Evolutionary conservation across 2,329 filamentous ascomycete genomes (phyloP).

Genomic region (Teratosphaeria gauchensis): DNA sequence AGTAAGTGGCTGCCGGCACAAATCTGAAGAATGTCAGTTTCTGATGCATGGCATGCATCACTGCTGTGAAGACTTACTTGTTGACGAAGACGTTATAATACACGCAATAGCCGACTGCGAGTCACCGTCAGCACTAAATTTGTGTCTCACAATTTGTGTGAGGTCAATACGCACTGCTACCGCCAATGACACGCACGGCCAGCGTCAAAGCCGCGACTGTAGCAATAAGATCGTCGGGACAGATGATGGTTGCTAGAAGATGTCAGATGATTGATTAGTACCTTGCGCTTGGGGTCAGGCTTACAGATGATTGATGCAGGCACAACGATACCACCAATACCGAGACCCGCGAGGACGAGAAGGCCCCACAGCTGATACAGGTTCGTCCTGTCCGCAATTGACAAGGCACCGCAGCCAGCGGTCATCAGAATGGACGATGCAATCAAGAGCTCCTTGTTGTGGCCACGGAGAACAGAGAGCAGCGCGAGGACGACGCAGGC

Average conservation of each 20-base stretch:
- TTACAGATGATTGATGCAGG: constrained; percentile 52
- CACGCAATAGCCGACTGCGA: constrained; percentile 39
- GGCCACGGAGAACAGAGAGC: constrained; percentile 49
- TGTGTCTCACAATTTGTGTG: too few species aligned
- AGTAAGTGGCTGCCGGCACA: constrained; percentile 33
- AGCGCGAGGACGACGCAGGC: constrained; percentile 50
- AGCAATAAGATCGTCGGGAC: constrained; percentile 60
- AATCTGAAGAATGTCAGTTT: constrained; percentile 27
- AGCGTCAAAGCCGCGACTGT: constrained; percentile 60
- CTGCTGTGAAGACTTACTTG: too few species aligned
- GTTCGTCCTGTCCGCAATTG: constrained; percentile 22
- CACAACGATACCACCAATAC: constrained; percentile 59
- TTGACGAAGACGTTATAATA: constrained; percentile 7
- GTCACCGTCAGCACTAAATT: too few species aligned
- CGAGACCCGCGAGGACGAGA: constrained; percentile 47
- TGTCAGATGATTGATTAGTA: neutral
- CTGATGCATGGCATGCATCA: too few species aligned
- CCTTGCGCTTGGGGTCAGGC: neutral
- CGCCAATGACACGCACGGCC: constrained; percentile 59
- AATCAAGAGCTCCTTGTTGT: constrained; percentile 52
- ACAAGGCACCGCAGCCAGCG: constrained; percentile 35
- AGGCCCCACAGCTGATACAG: constrained; percentile 20
- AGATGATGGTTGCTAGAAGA: constrained; percentile 50
- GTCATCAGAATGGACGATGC: constrained; percentile 56
- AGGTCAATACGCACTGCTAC: constrained; percentile 32